A percentile compares a stretch with the other conserved stretches of the same genome.
Evolutionary conservation across 2,329 filamentous ascomycete genomes (phyloP).

Genomic region (Epichloe festucae): DNA sequence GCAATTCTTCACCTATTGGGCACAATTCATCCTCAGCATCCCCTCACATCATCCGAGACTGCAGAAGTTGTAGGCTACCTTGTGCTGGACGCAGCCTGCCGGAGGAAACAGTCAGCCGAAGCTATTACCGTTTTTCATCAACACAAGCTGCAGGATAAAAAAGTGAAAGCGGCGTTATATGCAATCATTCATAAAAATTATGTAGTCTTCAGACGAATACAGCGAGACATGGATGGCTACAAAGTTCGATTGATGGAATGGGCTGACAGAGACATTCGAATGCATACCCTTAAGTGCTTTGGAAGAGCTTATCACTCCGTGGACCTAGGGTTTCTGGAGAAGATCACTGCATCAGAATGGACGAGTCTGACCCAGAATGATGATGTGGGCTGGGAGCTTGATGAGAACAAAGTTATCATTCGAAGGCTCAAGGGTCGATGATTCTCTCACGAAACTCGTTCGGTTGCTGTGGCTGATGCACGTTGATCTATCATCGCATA

Average conservation of each 20-base stretch:
- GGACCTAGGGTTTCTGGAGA: conserved; percentile 56
- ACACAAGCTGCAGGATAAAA: conserved; percentile 51
- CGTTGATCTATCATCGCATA: too few relatives aligned
- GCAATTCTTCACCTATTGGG: conserved; percentile 70
- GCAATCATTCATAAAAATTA: conserved; percentile 75
- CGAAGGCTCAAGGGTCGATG: conserved; percentile 37
- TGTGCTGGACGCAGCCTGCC: conserved; percentile 79
- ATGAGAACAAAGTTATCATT: conserved; percentile 64
- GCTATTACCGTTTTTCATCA: conserved; percentile 55
- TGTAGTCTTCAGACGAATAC: conserved; percentile 60
- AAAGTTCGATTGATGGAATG: conserved; percentile 68
- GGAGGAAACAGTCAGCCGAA: conserved; percentile 59
- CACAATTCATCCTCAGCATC: conserved; percentile 52
- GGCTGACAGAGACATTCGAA: conserved; percentile 60
- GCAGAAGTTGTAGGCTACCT: conserved; percentile 71
- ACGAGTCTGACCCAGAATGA: conserved; percentile 51
- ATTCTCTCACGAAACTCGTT: conserved; percentile 7
- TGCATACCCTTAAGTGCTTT: conserved; percentile 75
- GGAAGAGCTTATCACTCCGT: conserved; percentile 69
- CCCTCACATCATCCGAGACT: conserved; percentile 58
- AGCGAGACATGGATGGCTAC: conserved; percentile 65
- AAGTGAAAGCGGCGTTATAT: conserved; percentile 54
- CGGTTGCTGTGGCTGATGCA: background rate
- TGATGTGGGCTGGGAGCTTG: conserved; percentile 75
- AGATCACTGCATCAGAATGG: conserved; percentile 58